A percentile compares a stretch with the other conserved stretches of the same genome.
Evolutionary conservation across 2,329 filamentous ascomycete species (phyloP).

Genomic region (Paracoccidioides brasiliensis): DNA sequence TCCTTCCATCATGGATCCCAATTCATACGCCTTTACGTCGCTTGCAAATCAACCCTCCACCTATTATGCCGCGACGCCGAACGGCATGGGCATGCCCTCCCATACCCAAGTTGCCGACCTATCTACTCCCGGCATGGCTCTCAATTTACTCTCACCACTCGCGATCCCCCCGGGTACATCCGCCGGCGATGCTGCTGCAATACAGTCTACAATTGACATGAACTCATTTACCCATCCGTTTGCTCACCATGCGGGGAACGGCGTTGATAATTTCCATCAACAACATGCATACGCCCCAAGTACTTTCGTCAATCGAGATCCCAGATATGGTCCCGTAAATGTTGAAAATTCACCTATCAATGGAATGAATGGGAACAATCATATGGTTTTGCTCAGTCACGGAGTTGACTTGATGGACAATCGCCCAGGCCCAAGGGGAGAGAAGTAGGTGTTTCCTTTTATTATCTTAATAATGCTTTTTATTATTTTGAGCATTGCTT

Average conservation of each 20-base stretch:
- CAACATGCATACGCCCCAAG: conserved; percentile 55
- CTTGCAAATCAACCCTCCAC: conserved; percentile 69
- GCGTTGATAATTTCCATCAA: conserved; percentile 59
- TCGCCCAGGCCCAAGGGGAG: conserved; percentile 16
- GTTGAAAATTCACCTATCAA: conserved; percentile 53
- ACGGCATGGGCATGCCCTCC: conserved; percentile 40
- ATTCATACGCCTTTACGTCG: conserved; percentile 63
- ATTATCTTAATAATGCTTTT: conserved; percentile 18
- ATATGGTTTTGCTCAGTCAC: neutral
- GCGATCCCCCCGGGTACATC: conserved; percentile 61
- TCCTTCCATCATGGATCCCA: conserved; percentile 75
- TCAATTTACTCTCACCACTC: conserved; percentile 50
- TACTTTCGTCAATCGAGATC: conserved; percentile 67
- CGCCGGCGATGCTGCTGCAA: conserved; percentile 26
- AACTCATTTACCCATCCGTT: conserved; percentile 50
- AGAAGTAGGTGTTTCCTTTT: conserved; percentile 36
- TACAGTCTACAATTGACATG: conserved; percentile 48
- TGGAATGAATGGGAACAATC: neutral
- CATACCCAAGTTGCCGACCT: conserved; percentile 76
- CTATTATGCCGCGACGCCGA: conserved; percentile 80
- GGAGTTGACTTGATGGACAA: conserved; percentile 10
- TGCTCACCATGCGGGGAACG: conserved; percentile 47
- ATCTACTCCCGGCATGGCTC: conserved; percentile 61
- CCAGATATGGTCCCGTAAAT: conserved; percentile 66
- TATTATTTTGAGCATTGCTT: conserved; percentile 14